Base-by-base conservation (phyloP, 2,329 filamentous ascomycete species). In the Cladosporium sp. region DNA sequence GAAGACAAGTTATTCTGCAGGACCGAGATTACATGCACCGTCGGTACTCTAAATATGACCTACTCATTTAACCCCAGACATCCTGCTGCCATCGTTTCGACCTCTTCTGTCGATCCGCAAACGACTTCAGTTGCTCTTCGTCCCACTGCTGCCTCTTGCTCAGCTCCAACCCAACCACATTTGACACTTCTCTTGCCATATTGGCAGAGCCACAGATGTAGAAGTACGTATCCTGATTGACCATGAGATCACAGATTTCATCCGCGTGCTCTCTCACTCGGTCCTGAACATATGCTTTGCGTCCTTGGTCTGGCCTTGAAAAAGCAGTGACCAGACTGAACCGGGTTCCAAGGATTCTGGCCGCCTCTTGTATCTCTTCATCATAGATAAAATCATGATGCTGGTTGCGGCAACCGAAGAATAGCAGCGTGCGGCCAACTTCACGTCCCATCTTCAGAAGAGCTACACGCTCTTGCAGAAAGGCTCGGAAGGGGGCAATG, bases 401-500 rank as follows among this genome's bases (percentile, higher is more conserved):
- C 0, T 84, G 83, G 5, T 80, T 74, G n/a, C 85, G 84, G 28
- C 64, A 65, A 29, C 64, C 64, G 57, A 78, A 77, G 71, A 76
- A 78, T 10, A 78, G 62, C 1, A 77, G 53, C 26, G 69, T 68
- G n/a, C 69, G 68, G 7, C 60, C 70, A 23, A 72, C 57, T 18
- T 65, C 50, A 37, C 62, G 74, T 72, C 44, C 73, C 68, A 56
- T 74, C 10, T 75, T 74, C 16, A 76, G 71, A 16, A 70, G 66
- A 37, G 72, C 68, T 16, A 74, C 72, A 11, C 76, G 73, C 61
- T 78, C 75, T 23, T 73, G 68, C 5, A 81, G 61, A 69, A 82
- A 82, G 4, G 73, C 80, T 2, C 79, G 76, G 74, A 82, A 80
- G 0, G 82, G 82, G 0, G 83, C 83, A 18, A 85, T 72, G 3